Base-by-base conservation (phyloP, 1,284 basidiomycete species). In the Quambalaria eucalypti region DNA sequence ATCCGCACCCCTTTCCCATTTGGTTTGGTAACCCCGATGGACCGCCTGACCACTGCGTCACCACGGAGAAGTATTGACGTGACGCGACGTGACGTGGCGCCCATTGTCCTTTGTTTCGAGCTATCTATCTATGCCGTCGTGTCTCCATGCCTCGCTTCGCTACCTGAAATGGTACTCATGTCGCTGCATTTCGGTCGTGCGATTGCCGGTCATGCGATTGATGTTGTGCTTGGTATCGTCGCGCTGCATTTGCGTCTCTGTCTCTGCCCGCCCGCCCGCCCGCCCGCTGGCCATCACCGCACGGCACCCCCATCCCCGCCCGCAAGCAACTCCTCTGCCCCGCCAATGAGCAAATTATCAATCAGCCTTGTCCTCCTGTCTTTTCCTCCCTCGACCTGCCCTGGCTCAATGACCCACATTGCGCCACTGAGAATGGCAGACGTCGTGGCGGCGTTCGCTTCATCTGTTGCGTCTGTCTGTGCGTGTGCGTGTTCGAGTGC, bases 381-480 rank as follows among this genome's bases (percentile, higher is more conserved):
- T 23, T 6, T 21, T 16, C 81, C 82, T 44, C 89, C 90, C 12
- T 63, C 59, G 5, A 52, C 50, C 10, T 65, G 47, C 4, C 63
- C 65, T n/a, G n/a, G n/a, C 40, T 73, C 65, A n/a, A 58, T 60
- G 2, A 96, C 82, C 82, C 86, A 87, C 60, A 95, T 76, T 14
- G 91, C 92, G 1, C 90, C 93, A 64, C 88, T 92, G 55, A 97
- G 69, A 9, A 97, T 83, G 28, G 87, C 84, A 1, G 85, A 79
- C 28, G 78, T 69, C 2, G 50, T 53, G 14, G 50, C 73, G 39
- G 69, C 49, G 63, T 65, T 5, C 47, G 25, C 87, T 55, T 2
- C 55, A n/a, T n/a, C n/a, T n/a, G n/a, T n/a, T n/a, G n/a, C n/a
- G n/a, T n/a, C n/a, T n/a, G n/a, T n/a, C n/a, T n/a, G n/a, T n/a